Conservation (phyloP, 305 asterid species). For the Fraxinus greggii region DNA sequence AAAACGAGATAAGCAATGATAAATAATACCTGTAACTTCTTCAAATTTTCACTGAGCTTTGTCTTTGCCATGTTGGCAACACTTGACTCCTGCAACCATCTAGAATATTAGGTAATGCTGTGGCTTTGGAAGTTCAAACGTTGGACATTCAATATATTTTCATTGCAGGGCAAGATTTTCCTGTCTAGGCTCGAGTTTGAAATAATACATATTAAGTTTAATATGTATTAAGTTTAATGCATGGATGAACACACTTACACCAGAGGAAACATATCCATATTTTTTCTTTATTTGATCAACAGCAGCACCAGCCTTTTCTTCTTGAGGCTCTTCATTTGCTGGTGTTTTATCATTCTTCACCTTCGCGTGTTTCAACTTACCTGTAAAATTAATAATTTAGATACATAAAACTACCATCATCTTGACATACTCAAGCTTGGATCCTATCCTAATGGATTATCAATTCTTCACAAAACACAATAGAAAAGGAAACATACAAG, state of each 20-base stretch:
- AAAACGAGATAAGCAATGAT: not conserved
- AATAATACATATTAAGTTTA: not conserved
- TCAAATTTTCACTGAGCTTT: slow-evolving; percentile 77
- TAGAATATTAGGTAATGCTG: not conserved
- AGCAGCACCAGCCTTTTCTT: slow-evolving; percentile 57
- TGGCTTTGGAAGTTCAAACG: not conserved
- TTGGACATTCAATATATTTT: not conserved
- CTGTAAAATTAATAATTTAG: slow-evolving; percentile 34
- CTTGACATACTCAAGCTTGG: not conserved
- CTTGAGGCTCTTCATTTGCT: slow-evolving; percentile 46
- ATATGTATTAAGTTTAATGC: not conserved
- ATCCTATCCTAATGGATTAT: not conserved
- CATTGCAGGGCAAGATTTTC: not conserved
- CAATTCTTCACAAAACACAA: not conserved
- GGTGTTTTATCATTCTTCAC: slow-evolving; percentile 54
- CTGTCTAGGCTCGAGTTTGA: not conserved
- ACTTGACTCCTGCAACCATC: slow-evolving; percentile 59
- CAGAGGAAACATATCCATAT: slow-evolving; percentile 68
- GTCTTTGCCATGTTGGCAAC: slow-evolving; percentile 57
- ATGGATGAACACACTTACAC: slow-evolving; percentile 47
- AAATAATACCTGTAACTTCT: slow-evolving; percentile 70
- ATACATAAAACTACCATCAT: not conserved
- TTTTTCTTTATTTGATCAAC: slow-evolving; percentile 84
- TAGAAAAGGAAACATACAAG: not conserved
- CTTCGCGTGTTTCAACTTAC: slow-evolving; percentile 56